Percentiles rank a stretch among this genome's conserved stretches.
These are phyloP conservation scores for Xylariaceae sp. DNA, from an alignment of 2,329 filamentous ascomycete species.

Conservation along the genomic window DNA sequence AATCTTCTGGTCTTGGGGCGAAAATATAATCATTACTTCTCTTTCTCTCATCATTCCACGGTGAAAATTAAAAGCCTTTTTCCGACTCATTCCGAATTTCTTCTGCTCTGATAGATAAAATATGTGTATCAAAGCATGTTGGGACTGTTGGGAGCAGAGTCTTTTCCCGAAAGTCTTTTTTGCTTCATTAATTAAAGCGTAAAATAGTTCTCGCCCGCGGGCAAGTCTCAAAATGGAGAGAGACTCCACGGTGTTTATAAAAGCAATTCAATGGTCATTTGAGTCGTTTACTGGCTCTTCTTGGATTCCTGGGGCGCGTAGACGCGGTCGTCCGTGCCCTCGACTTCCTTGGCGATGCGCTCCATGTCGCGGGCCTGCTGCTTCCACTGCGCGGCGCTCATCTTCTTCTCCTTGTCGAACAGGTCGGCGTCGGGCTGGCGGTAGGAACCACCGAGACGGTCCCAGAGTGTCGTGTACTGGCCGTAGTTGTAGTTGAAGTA, in stretches of 20 bases:
- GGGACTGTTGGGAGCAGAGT: too few species aligned
- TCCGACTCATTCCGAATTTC: background rate
- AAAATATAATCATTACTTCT: too few species aligned
- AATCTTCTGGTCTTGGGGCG: background rate
- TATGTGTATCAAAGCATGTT: background rate
- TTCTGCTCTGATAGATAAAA: too few species aligned
- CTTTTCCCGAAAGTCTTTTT: background rate
- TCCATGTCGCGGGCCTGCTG: slow-evolving; percentile 59
- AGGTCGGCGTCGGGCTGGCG: slow-evolving; percentile 78
- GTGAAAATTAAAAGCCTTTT: background rate
- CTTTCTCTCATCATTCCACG: background rate
- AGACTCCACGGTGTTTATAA: background rate
- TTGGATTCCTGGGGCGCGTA: slow-evolving; percentile 45
- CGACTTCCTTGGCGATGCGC: slow-evolving; percentile 54
- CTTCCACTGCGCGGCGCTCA: slow-evolving; percentile 74
- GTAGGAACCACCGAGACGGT: slow-evolving; percentile 82
- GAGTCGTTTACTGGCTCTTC: slow-evolving; percentile 38
- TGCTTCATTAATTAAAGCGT: too few species aligned
- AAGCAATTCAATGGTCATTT: background rate
- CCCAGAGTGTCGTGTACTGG: slow-evolving; percentile 90
- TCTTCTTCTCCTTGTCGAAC: slow-evolving; percentile 80
- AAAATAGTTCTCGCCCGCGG: too few species aligned
- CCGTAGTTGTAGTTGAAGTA: slow-evolving; percentile 92
- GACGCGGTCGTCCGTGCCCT: slow-evolving; percentile 48
- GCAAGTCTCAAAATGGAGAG: too few species aligned